Conservation (phyloP, 1,284 basidiomycete species). For the Fomitopsis pinicola region DNA sequence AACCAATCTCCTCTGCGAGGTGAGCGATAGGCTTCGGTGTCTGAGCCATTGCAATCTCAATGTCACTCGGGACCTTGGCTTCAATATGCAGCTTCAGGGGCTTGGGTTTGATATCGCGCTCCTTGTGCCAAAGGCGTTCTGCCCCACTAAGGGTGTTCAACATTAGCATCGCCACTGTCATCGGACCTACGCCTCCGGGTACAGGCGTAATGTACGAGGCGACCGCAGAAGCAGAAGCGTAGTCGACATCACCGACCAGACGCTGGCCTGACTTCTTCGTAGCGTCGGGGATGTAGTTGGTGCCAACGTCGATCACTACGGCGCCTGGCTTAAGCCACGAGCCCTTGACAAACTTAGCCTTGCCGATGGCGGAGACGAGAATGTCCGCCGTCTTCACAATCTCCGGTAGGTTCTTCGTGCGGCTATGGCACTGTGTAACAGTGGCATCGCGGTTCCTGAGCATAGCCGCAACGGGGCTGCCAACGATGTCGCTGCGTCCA, state of each 20-base stretch:
- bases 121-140: conserved; percentile 72
- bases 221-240: conserved; percentile 67
- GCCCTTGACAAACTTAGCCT: conserved; percentile 87
- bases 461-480: conserved; percentile 91
- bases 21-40: conserved; percentile 86
- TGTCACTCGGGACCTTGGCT: conserved; percentile 90
- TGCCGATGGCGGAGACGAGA: conserved; percentile 91
- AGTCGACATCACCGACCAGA: conserved; percentile 96
- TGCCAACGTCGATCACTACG: conserved; percentile 95
- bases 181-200: conserved; percentile 97
- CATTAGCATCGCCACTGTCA: conserved; percentile 99
- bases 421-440: conserved; percentile 96
- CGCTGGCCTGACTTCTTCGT: conserved; percentile 95
- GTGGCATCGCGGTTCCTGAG: conserved; percentile 91
- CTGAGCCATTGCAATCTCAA: conserved; percentile 95
- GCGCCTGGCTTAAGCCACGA: conserved; percentile 96
- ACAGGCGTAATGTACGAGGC: conserved; percentile 96
- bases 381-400: conserved; percentile 89
- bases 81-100: conserved; percentile 79
- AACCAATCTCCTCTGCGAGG: conserved; percentile 87
- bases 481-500: conserved; percentile 97
- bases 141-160: conserved; percentile 89
- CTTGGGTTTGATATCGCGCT: conserved; percentile 64
- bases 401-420: conserved; percentile 76
- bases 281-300: conserved; percentile 90